These are phyloP conservation scores for Gnaphalium uliginosum DNA, from an alignment of 129 eudicot genomes.

Conservation along the genomic window DNA sequence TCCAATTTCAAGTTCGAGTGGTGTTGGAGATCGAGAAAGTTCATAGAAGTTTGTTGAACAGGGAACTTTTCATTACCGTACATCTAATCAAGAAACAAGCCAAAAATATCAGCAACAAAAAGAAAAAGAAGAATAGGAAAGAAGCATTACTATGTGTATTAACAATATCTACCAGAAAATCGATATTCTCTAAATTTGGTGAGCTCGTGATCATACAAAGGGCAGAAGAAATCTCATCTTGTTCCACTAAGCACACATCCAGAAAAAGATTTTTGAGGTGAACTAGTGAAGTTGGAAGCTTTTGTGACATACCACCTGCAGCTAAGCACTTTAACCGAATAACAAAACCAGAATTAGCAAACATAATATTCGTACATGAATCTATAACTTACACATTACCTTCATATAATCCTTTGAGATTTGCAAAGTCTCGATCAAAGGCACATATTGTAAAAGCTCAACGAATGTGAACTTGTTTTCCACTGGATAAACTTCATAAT, in stretches of 20 bases:
- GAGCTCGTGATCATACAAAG: neutral
- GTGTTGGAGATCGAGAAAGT: neutral
- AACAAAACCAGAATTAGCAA: neutral
- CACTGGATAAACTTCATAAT: neutral
- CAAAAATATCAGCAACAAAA: too few species aligned
- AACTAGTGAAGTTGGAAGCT: constrained; percentile 2
- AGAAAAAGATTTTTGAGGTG: neutral
- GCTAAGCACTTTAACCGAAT: neutral
- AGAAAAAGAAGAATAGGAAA: too few species aligned
- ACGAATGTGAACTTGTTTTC: neutral
- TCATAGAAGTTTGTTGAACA: neutral
- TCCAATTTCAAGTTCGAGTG: neutral
- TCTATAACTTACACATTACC: neutral
- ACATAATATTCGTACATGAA: neutral
- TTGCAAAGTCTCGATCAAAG: neutral
- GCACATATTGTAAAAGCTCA: neutral
- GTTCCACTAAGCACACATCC: neutral
- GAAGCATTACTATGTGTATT: too few species aligned
- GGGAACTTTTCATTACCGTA: neutral
- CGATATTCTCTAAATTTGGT: neutral
- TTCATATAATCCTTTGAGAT: neutral
- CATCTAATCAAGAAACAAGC: too few species aligned
- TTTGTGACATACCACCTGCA: neutral
- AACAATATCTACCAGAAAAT: neutral
- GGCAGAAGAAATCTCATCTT: constrained; percentile 1